Evolutionary conservation across 2,329 filamentous ascomycete genomes (phyloP).

Genomic region (Xylariomycetidae sp.): DNA sequence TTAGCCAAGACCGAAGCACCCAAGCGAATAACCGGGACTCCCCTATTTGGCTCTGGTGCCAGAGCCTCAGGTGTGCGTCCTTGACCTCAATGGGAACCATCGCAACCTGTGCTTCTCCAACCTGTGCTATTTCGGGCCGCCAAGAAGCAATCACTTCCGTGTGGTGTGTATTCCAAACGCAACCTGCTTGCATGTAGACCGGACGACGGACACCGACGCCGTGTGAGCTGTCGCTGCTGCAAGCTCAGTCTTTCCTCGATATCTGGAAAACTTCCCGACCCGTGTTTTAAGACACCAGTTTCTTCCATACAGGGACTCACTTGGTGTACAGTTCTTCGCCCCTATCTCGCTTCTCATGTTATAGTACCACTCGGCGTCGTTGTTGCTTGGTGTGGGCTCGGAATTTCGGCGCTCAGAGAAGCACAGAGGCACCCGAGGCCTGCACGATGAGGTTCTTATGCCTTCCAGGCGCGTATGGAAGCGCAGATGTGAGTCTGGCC

Average conservation of each 20-base stretch:
- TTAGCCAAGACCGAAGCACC: constrained; percentile 6
- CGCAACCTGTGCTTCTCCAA: too few species aligned
- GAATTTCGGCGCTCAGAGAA: constrained; percentile 2
- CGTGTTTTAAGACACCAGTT: constrained; percentile 1
- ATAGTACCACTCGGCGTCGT: too few species aligned
- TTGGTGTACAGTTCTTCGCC: constrained; percentile 3
- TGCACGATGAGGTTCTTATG: constrained; percentile 50
- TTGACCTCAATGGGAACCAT: too few species aligned
- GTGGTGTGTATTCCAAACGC: too few species aligned
- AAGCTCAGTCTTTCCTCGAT: too few species aligned
- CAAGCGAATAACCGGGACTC: constrained; percentile 1
- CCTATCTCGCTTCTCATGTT: too few species aligned
- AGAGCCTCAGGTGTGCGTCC: constrained; percentile 5
- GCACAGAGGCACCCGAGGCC: constrained; percentile 4
- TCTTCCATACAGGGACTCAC: not conserved
- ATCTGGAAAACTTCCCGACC: too few species aligned
- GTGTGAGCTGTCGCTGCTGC: too few species aligned
- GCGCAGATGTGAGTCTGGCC: constrained; percentile 32
- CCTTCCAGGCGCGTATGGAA: constrained; percentile 52
- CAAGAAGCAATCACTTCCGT: too few species aligned
- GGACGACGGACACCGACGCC: too few species aligned
- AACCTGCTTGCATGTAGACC: too few species aligned
- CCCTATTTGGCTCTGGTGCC: constrained; percentile 1
- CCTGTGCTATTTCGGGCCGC: too few species aligned
- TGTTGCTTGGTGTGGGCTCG: constrained; percentile 10